Base-by-base conservation (phyloP, 768 basidiomycete species). In the Suillus luteus region DNA sequence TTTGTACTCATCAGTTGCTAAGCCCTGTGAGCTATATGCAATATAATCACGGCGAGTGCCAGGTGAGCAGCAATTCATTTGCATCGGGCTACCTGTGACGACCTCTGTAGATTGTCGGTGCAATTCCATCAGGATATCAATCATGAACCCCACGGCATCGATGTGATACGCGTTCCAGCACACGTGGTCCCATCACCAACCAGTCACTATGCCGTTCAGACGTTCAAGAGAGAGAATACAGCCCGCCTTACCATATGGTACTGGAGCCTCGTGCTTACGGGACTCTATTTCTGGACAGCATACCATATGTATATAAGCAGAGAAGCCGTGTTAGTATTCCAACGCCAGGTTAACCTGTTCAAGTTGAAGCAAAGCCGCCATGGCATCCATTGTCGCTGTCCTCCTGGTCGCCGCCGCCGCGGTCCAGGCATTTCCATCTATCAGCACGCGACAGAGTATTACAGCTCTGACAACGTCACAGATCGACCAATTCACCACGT, bases 401-500 rank as follows among this genome's bases (percentile, higher is more conserved):
- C 46, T 75, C 17, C 65, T 76, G 35, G 24, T 57, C 33, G 66
- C 54, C 54, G 40, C 54, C 3, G 59, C 38, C 43, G 73, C 58
- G 3, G 31, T 31, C 4, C 54, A 37, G 40, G 71, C 68, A 19
- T 64, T 65, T 9, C 75, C 79, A 4, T 4, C 65, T 24, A 75
- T 79, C 54, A 61, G 57, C 24, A 58, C 73, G n/a, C 76, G 77
- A 31, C 78, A 80, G 63, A 65, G 72, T 19, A 80, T 85, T 60
- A 77, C 75, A 1, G 60, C 80, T 1, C 70, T 85, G 58, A 72
- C 78, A 35, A 66, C 76, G 6, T 31, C 80, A 0, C 76, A 85
- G 66, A 79, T 86, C 8, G 66, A 75, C 8, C 41, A 67, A 14
- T 87, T 79, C 71, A 79, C 68, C 43, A 78, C 85, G 0, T 87